These are phyloP conservation scores for Ceraceosorus guamensis DNA, from an alignment of 1,284 basidiomycete species.

Conservation along the genomic window DNA sequence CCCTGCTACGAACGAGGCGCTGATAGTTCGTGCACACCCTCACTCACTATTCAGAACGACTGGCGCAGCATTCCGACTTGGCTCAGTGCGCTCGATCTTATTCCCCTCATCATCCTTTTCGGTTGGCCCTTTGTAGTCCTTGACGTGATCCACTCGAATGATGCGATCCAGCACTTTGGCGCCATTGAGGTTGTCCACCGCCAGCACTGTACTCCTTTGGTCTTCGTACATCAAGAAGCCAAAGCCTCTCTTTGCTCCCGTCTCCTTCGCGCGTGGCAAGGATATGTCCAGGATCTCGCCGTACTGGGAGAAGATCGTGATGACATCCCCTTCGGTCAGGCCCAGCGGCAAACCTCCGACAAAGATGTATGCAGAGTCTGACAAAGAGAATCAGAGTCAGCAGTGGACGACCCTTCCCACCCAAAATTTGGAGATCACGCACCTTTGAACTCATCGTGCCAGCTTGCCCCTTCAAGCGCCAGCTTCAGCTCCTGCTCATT, in stretches of 20 bases:
- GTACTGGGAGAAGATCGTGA: constrained; percentile 95
- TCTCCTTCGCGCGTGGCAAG: constrained; percentile 57
- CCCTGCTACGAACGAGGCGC: neutral
- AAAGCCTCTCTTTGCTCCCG: constrained; percentile 77
- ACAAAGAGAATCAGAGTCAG: constrained; percentile 3
- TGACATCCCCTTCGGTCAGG: constrained; percentile 93
- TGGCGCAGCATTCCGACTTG: constrained; percentile 39
- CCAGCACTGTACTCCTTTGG: constrained; percentile 87
- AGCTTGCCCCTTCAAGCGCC: constrained; percentile 65
- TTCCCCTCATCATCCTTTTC: constrained; percentile 74
- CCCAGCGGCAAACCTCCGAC: constrained; percentile 56
- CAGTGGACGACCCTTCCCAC: neutral
- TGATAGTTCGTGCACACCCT: neutral
- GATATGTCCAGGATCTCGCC: constrained; percentile 93
- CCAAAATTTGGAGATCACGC: constrained; percentile 37
- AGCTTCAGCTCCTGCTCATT: constrained; percentile 86
- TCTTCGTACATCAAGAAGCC: constrained; percentile 99
- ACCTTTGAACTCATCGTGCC: constrained; percentile 95
- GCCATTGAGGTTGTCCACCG: constrained; percentile 97
- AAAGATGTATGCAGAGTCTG: constrained; percentile 91
- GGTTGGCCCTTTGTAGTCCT: constrained; percentile 76
- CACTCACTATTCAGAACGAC: constrained; percentile 10
- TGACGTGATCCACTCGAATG: constrained; percentile 83
- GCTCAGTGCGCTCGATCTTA: constrained; percentile 66
- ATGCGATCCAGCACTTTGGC: constrained; percentile 77